phyloP scores from a whole-genome alignment of 2,329 filamentous ascomycete species.

The Colletotrichum graminicola region DNA sequence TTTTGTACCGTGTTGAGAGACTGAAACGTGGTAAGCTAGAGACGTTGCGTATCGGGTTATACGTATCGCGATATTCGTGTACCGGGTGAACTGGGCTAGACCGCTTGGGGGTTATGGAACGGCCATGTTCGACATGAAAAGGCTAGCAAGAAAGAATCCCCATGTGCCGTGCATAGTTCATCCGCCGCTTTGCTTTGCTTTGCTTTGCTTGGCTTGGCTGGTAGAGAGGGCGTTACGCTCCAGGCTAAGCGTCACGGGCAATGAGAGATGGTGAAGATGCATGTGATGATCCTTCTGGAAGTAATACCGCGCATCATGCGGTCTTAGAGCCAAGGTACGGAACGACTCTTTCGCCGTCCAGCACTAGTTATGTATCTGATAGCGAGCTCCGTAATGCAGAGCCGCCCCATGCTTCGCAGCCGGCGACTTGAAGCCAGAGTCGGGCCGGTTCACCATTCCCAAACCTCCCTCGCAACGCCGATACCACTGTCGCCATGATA shows the following conservation, averaged over 20 bases:
- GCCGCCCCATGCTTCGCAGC: background rate
- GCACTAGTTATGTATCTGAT: background rate
- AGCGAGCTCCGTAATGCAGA: too few relatives aligned
- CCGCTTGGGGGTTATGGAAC: too few relatives aligned
- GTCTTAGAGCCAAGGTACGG: background rate
- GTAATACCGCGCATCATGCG: background rate
- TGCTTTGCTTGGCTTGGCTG: background rate
- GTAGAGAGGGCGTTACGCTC: background rate
- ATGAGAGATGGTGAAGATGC: too few relatives aligned
- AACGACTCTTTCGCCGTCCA: background rate
- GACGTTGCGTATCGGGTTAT: too few relatives aligned
- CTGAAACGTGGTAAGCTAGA: too few relatives aligned
- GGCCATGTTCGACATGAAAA: background rate
- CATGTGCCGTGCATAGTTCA: background rate
- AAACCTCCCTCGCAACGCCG: conserved; percentile 4
- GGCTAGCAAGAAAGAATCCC: too few relatives aligned
- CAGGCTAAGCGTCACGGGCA: background rate
- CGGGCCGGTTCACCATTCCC: background rate
- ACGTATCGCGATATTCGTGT: too few relatives aligned
- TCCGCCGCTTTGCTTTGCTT: too few relatives aligned
- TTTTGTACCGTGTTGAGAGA: too few relatives aligned
- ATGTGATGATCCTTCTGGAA: too few relatives aligned
- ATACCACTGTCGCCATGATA: background rate
- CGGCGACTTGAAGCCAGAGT: background rate
- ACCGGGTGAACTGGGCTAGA: too few relatives aligned